phyloP scores from a whole-genome alignment of 169 alveolate species.

The Cryptosporidium viatorum region DNA sequence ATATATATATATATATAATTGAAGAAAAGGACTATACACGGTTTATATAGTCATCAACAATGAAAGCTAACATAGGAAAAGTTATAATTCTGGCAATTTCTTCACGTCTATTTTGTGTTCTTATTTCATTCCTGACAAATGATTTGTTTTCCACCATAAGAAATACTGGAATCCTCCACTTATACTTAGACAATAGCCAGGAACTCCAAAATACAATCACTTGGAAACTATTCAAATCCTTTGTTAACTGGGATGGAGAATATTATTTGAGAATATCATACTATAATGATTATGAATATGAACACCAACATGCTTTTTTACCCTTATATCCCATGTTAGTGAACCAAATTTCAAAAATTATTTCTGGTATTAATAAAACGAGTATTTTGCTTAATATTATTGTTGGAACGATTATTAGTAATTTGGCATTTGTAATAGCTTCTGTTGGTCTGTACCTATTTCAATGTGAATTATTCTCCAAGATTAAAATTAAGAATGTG shows the following conservation, averaged over 20 bases:
- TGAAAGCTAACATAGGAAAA: neutral
- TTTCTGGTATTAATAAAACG: neutral
- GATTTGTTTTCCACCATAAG: conserved; percentile 30
- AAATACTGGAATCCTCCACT: conserved; percentile 29
- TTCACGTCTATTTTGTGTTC: conserved; percentile 43
- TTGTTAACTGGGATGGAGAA: conserved; percentile 69
- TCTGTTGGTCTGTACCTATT: conserved; percentile 42
- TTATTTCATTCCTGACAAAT: conserved; percentile 18
- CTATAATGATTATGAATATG: conserved; percentile 31
- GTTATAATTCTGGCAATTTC: conserved; percentile 14
- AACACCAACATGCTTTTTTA: conserved; percentile 66
- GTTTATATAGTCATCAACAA: neutral
- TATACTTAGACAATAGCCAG: conserved; percentile 10
- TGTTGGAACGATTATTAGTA: conserved; percentile 26
- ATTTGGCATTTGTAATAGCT: conserved; percentile 40
- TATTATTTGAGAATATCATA: conserved; percentile 49
- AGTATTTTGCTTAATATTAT: neutral
- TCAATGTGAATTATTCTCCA: conserved; percentile 21
- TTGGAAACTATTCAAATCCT: conserved; percentile 48
- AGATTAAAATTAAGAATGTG: neutral
- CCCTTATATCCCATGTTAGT: conserved; percentile 45
- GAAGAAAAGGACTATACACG: neutral
- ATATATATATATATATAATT: too few relatives aligned
- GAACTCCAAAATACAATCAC: neutral
- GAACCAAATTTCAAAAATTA: neutral